A percentile compares a stretch with the other conserved stretches of the same genome.
Evolutionary conservation across 129 eudicot species (phyloP).

Genomic region (Tagetes patula): DNA sequence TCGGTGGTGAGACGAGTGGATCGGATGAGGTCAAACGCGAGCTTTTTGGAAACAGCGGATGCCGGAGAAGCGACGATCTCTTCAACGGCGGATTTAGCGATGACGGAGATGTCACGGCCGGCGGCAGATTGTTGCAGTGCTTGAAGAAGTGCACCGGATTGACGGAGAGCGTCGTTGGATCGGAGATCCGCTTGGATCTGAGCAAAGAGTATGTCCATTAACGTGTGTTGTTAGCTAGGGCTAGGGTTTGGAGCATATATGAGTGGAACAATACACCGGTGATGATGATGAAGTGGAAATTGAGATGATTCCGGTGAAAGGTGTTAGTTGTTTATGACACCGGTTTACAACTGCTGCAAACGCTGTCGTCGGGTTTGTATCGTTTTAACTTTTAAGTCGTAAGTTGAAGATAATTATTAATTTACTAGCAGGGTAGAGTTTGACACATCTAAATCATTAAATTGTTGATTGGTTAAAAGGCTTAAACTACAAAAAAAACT

Average conservation of each 20-base stretch:
- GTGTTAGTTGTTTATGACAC: conserved; percentile 4
- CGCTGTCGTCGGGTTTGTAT: conserved; percentile 26
- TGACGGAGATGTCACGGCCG: conserved; percentile 89
- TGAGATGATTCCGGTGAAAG: conserved; percentile 35
- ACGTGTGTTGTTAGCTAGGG: conserved; percentile 8
- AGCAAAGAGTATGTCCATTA: conserved; percentile 89
- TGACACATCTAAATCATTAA: no score
- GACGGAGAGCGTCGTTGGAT: conserved; percentile 98
- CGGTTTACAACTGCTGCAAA: neutral
- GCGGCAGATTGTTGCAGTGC: conserved; percentile 99
- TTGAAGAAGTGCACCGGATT: conserved; percentile 84
- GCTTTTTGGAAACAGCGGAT: conserved; percentile 89
- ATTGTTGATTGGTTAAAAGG: no score
- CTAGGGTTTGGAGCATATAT: conserved; percentile 19
- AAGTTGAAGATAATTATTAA: no score
- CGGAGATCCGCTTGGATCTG: conserved; percentile 99
- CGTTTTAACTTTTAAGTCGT: neutral
- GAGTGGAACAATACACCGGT: neutral
- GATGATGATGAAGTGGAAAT: conserved; percentile 24
- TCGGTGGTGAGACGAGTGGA: conserved; percentile 92
- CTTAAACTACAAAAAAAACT: no score
- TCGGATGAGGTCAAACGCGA: conserved; percentile 92
- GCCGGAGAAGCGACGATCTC: conserved; percentile 97
- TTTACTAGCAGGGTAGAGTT: no score
- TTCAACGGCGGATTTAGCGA: conserved; percentile 94